Evolutionary conservation across 495 filamentous ascomycete species (phyloP).

Genomic region (Hypoxylon fragiforme): DNA sequence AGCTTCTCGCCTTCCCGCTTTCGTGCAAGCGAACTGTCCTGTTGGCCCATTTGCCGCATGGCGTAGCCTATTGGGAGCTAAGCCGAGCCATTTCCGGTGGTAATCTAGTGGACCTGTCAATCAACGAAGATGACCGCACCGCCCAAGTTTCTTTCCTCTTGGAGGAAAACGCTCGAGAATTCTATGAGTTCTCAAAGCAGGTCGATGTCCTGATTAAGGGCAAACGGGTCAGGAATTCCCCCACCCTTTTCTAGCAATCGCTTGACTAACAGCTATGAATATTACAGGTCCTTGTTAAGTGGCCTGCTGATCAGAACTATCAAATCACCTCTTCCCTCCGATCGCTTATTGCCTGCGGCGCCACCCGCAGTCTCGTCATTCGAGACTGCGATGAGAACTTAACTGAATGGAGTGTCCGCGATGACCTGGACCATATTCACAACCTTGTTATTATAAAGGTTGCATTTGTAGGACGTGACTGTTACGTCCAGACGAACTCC

Average conservation of each 20-base stretch:
- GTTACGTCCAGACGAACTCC: constrained; percentile 73
- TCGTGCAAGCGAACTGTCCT: too few species aligned
- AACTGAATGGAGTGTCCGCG: constrained; percentile 66
- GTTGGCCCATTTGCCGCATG: too few species aligned
- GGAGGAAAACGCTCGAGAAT: constrained; percentile 62
- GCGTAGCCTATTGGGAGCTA: constrained; percentile 71
- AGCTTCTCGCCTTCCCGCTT: too few species aligned
- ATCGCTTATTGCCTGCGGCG: too few species aligned
- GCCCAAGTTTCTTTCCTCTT: constrained; percentile 74
- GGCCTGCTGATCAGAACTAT: background rate
- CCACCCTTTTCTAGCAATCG: too few species aligned
- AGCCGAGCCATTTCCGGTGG: constrained; percentile 69
- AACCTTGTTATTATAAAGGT: constrained; percentile 73
- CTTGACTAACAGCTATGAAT: constrained; percentile 13
- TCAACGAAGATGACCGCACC: constrained; percentile 44
- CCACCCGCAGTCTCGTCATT: constrained; percentile 76
- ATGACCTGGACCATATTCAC: constrained; percentile 82
- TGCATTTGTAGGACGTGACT: constrained; percentile 58
- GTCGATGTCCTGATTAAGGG: constrained; percentile 71
- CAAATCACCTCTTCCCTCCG: background rate
- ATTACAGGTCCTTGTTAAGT: constrained; percentile 16
- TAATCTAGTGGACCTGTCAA: constrained; percentile 67
- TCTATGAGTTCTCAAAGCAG: constrained; percentile 64
- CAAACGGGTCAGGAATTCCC: constrained; percentile 69
- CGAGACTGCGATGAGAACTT: constrained; percentile 58